Conservation (phyloP, 2,329 filamentous ascomycete species). For the Fusarium musae region DNA sequence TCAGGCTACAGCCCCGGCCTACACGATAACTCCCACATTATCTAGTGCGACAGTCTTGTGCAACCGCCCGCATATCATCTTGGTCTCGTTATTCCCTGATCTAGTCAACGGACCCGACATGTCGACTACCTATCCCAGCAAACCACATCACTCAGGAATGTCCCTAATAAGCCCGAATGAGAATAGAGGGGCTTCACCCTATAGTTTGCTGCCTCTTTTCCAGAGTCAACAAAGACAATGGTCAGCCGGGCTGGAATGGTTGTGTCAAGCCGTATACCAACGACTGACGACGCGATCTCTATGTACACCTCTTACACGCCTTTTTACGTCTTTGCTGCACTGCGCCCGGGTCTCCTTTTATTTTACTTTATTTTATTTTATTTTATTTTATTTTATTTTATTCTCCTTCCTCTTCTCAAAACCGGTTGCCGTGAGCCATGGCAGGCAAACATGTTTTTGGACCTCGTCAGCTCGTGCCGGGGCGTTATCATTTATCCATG, state of each 20-base stretch:
- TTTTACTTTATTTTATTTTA: background rate
- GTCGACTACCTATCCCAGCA: background rate
- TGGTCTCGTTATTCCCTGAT: constrained; percentile 6
- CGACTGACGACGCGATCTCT: background rate
- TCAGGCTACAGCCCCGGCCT: constrained; percentile 3
- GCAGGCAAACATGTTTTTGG: constrained; percentile 12
- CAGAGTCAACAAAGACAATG: background rate
- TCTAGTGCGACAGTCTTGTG: background rate
- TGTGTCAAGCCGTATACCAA: constrained; percentile 15
- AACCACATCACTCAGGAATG: constrained; percentile 1
- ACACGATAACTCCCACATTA: constrained; percentile 1
- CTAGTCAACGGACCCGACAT: constrained; percentile 4
- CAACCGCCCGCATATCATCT: constrained; percentile 1
- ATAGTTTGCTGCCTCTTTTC: background rate
- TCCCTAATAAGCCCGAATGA: background rate
- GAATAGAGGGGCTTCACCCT: background rate
- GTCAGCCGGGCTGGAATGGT: background rate
- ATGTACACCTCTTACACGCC: background rate
- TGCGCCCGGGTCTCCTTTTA: constrained; percentile 3
- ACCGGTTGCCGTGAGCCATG: constrained; percentile 16
- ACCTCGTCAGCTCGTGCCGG: constrained; percentile 1
- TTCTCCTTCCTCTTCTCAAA: constrained; percentile 1
- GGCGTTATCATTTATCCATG: constrained; percentile 24
- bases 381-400: background rate
- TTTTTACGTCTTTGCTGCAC: background rate